A percentile compares a stretch with the other conserved stretches of the same genome.
phyloP scores from a whole-genome alignment of 257 asterid genomes.

The Solanum ahanhuiri region DNA sequence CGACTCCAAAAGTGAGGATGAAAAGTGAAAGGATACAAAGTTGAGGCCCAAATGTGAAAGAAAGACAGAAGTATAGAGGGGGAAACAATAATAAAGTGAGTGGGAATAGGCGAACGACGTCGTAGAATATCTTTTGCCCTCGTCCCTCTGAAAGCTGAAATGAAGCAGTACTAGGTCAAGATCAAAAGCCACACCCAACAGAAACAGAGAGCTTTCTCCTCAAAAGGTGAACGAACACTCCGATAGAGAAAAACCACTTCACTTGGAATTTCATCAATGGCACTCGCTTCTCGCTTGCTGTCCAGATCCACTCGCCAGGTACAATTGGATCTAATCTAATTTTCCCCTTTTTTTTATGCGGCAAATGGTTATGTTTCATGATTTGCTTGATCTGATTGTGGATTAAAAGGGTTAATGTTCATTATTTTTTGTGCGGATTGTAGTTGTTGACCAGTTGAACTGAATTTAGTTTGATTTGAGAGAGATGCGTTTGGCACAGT shows the following conservation, averaged over 20 bases:
- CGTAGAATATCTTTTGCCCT: not conserved
- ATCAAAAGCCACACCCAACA: not conserved
- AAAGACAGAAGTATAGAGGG: not conserved
- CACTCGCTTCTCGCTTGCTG: slow-evolving; percentile 54
- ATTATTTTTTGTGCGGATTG: too few species aligned
- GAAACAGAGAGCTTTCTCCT: not conserved
- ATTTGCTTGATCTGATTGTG: not conserved
- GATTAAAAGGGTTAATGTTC: not conserved
- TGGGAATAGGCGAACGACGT: not conserved
- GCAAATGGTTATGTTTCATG: not conserved
- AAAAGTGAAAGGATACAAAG: not conserved
- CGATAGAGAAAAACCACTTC: not conserved
- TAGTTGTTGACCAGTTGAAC: not conserved
- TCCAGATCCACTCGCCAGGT: slow-evolving; percentile 78
- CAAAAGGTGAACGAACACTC: not conserved
- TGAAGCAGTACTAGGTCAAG: not conserved
- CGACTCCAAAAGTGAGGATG: too few species aligned
- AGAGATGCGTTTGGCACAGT: not conserved
- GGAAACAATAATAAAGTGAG: not conserved
- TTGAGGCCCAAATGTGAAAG: not conserved
- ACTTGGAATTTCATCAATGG: slow-evolving; percentile 19
- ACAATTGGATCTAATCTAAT: not conserved
- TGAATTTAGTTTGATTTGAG: not conserved
- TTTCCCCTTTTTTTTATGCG: not conserved
- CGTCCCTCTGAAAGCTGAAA: not conserved